These are phyloP conservation scores for Penicillium sp. DNA, from an alignment of 2,329 filamentous ascomycete genomes.

Conservation along the genomic window DNA sequence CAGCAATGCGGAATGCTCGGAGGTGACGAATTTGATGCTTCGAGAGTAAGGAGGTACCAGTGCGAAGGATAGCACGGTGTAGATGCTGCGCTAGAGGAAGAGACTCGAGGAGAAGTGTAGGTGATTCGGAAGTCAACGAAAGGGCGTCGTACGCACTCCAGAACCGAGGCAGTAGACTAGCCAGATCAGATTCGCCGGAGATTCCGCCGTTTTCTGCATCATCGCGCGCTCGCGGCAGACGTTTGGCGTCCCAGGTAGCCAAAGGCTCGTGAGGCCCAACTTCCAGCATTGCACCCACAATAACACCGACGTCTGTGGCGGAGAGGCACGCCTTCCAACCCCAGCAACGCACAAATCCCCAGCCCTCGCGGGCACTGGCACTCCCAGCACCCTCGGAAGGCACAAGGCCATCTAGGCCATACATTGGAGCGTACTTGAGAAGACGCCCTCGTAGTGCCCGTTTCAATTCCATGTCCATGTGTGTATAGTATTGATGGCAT, in stretches of 20 bases:
- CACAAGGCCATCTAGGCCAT: conserved; percentile 90
- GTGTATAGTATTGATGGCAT: conserved; percentile 92
- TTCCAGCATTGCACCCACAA: conserved; percentile 88
- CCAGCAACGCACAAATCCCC: conserved; percentile 97
- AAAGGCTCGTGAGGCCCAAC: conserved; percentile 59
- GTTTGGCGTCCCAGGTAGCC: conserved; percentile 35
- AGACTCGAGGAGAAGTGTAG: conserved; percentile 63
- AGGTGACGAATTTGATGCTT: conserved; percentile 94
- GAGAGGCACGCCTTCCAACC: conserved; percentile 94
- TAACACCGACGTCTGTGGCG: conserved; percentile 89
- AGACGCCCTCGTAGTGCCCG: conserved; percentile 80
- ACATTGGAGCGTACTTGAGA: conserved; percentile 86
- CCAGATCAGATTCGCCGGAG: conserved; percentile 27
- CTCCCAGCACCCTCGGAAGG: conserved; percentile 71
- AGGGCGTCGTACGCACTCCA: conserved; percentile 61
- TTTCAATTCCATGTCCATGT: conserved; percentile 98
- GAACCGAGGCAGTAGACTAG: conserved; percentile 49
- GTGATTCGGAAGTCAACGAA: conserved; percentile 46
- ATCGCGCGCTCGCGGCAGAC: conserved; percentile 23
- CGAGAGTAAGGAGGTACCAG: conserved; percentile 83
- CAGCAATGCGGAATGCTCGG: conserved; percentile 87
- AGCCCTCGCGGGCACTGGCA: conserved; percentile 78
- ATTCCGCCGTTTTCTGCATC: conserved; percentile 19
- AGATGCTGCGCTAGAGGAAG: conserved; percentile 84
- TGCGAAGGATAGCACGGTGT: conserved; percentile 88